phyloP scores from a whole-genome alignment of 345 rosid species.

The Alliaria petiolata region DNA sequence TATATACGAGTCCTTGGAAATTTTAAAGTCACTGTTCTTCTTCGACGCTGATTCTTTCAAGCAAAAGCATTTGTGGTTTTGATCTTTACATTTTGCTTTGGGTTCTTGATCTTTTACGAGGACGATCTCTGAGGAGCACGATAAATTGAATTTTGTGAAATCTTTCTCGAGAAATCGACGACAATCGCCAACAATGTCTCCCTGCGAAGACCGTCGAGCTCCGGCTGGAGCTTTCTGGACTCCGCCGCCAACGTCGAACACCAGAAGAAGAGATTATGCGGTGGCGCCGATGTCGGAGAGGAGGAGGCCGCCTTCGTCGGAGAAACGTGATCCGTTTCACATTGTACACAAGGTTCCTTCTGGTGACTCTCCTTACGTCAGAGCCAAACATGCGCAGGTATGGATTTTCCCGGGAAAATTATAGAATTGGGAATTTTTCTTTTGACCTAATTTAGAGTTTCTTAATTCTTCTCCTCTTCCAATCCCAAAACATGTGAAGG shows the following conservation, averaged over 20 bases:
- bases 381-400: constrained; percentile 87
- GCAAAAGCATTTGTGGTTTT: neutral
- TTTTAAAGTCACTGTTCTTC: neutral
- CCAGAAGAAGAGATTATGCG: constrained; percentile 13
- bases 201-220: constrained; percentile 27
- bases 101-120: too few relatives aligned
- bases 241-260: constrained; percentile 49
- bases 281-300: constrained; percentile 57
- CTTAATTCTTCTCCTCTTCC: neutral
- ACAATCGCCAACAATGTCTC: constrained; percentile 32
- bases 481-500: neutral
- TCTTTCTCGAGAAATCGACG: neutral
- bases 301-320: constrained; percentile 35
- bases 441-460: neutral
- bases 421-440: neutral
- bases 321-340: constrained; percentile 49
- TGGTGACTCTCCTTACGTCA: constrained; percentile 79
- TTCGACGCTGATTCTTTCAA: neutral
- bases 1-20: neutral
- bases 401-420: neutral
- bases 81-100: too few relatives aligned
- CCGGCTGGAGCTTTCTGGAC: constrained; percentile 44
- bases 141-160: neutral
- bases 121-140: neutral
- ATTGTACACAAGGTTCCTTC: constrained; percentile 71